A percentile compares a stretch with the other conserved stretches of the same genome.
phyloP scores from a whole-genome alignment of 1,139 yeast genomes.

The Hemisphaericaspora subhashii region DNA sequence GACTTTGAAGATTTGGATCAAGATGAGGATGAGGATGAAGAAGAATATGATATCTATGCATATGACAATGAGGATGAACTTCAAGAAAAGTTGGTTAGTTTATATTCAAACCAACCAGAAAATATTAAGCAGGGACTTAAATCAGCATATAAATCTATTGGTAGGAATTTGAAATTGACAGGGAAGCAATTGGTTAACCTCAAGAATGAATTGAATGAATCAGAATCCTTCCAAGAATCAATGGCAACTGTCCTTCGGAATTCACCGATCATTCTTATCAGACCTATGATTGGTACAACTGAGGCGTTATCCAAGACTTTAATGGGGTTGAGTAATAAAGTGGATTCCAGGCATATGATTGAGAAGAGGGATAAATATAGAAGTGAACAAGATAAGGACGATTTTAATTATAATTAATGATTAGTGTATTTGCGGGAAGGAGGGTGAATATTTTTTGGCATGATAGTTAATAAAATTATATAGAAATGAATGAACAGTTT shows the following conservation, averaged over 20 bases:
- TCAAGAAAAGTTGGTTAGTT: conserved; percentile 57
- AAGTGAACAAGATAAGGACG: conserved; percentile 9
- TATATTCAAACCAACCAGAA: conserved; percentile 83
- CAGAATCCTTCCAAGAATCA: conserved; percentile 67
- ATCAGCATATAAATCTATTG: conserved; percentile 71
- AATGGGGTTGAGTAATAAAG: conserved; percentile 79
- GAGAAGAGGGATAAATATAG: conserved; percentile 41
- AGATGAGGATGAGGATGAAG: conserved; percentile 25
- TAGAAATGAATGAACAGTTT: neutral
- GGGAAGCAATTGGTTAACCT: conserved; percentile 61
- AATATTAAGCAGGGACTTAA: conserved; percentile 69
- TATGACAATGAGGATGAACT: conserved; percentile 31
- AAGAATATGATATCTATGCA: conserved; percentile 18
- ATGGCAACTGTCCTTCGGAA: conserved; percentile 68
- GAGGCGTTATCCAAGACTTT: conserved; percentile 83
- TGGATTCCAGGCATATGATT: conserved; percentile 57
- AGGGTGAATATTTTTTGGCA: neutral
- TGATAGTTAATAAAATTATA: neutral
- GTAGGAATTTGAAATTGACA: conserved; percentile 67
- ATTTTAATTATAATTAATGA: neutral
- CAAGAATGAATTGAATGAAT: conserved; percentile 57
- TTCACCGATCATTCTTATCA: conserved; percentile 74
- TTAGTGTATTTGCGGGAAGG: too few relatives aligned
- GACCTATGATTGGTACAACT: conserved; percentile 92
- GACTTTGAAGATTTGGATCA: conserved; percentile 25